Evolutionary conservation across 1,284 basidiomycete species (phyloP).

Genomic region (Ceratobasidium sp.): DNA sequence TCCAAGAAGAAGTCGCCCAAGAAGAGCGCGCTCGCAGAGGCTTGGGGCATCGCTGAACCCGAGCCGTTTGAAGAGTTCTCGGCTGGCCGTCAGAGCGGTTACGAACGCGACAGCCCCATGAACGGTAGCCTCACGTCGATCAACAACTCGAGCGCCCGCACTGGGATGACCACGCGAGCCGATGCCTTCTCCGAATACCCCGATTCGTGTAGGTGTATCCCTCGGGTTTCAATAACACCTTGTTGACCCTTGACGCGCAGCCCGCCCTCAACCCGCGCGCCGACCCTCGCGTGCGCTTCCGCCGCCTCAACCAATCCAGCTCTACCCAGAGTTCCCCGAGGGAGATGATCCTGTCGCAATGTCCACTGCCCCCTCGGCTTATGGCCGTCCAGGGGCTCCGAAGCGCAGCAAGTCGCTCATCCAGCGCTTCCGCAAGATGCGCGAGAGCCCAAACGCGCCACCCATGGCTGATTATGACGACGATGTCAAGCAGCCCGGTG

Average conservation of each 20-base stretch:
- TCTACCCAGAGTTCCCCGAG: conserved; percentile 43
- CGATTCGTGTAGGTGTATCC: conserved; percentile 13
- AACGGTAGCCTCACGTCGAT: conserved; percentile 30
- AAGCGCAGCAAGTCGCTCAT: conserved; percentile 49
- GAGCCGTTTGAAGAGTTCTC: conserved; percentile 88
- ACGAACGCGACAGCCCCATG: conserved; percentile 27
- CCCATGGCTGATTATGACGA: conserved; percentile 23
- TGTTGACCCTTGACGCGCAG: background rate
- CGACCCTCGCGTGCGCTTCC: conserved; percentile 42
- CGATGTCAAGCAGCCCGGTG: conserved; percentile 8
- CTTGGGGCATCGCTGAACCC: conserved; percentile 88
- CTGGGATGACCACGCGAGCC: conserved; percentile 36
- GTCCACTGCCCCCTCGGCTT: conserved; percentile 32
- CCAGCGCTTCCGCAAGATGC: conserved; percentile 49
- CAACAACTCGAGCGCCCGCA: conserved; percentile 33
- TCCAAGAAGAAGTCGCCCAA: conserved; percentile 42
- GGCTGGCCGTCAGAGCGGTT: conserved; percentile 63
- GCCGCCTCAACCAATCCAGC: conserved; percentile 45
- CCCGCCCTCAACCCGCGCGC: conserved; percentile 31
- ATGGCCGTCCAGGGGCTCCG: conserved; percentile 34
- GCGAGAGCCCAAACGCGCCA: conserved; percentile 47
- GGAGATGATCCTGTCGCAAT: conserved; percentile 30
- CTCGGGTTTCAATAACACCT: background rate
- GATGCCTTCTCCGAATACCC: conserved; percentile 28
- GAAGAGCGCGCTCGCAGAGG: conserved; percentile 54